Evolutionary conservation across 208 protist species (phyloP), one percentile per base, ranked within the genome.

Genomic region (Perkinsela sp.): DNA sequence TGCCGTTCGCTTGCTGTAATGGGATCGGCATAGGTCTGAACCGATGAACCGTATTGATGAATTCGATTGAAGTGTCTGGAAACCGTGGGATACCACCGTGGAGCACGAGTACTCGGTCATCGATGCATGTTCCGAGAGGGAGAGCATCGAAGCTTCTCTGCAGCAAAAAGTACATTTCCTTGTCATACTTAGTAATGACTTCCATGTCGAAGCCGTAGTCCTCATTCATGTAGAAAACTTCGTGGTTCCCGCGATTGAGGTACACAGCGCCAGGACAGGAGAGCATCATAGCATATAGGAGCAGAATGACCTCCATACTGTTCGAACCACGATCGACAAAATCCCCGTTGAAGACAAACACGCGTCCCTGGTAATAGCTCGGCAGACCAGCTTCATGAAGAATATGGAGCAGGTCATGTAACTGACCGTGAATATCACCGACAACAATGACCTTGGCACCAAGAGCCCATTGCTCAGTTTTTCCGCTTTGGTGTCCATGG

Each of bases 171-270:
- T 86, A 91, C 40, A 91, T 73, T 66, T 89, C 87, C 40, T 82
- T 79, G 73, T 91, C 93, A 75, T 96, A 98, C 80, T 98, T 98
- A 70, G 89, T 86, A 71, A 93, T 86, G 72, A 94, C 96, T 80
- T 98, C 94, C 66, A 98, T 93, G 74, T 98, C 96, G 74, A 98
- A 98, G 66, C 95, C 95, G 78, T 98, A 98, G 66, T 96, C 89
- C 66, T 90, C 85, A 71, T 90, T 92, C 82, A 92, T 89, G 74
- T 93, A 91, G 72, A 91, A 76, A 73, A 82, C 85, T 77, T 96
- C 93, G 74, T 96, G 93, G 78, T 96, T 96, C 48, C 93, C 93
- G 29, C 93, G 86, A 77, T 95, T 94, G 29, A 96, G 78, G 15
- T 87, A 91, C 28, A 96, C 91, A 31, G 82, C 81, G 69, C 88